Percentiles rank a stretch among this genome's conserved stretches.
Evolutionary conservation across 805 yeast species (phyloP).

Genomic region (Suhomyces faveliae): DNA sequence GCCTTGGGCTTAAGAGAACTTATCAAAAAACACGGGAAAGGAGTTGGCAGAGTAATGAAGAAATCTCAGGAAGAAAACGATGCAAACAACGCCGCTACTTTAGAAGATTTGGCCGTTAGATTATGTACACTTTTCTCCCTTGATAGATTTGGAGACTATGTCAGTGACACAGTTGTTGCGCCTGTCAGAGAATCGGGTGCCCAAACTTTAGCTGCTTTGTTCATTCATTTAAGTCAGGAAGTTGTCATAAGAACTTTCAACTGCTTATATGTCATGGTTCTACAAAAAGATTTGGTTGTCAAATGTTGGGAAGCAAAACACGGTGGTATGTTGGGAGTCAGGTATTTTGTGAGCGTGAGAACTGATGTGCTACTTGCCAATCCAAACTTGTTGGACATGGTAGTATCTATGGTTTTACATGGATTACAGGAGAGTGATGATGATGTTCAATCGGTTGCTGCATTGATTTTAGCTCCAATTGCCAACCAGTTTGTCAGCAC

Average conservation of each 20-base stretch:
- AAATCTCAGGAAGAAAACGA: constrained; percentile 62
- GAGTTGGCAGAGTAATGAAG: constrained; percentile 80
- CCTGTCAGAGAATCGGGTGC: constrained; percentile 98
- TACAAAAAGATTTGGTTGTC: constrained; percentile 58
- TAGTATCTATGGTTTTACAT: constrained; percentile 80
- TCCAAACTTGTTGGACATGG: constrained; percentile 61
- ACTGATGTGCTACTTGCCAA: constrained; percentile 68
- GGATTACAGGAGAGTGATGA: constrained; percentile 80
- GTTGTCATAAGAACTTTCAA: constrained; percentile 61
- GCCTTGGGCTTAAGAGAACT: constrained; percentile 89
- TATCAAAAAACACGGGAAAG: constrained; percentile 73
- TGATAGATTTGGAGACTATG: constrained; percentile 96
- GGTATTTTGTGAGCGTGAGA: constrained; percentile 88
- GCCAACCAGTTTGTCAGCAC: constrained; percentile 80
- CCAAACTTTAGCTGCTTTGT: constrained; percentile 85
- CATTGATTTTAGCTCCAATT: constrained; percentile 87
- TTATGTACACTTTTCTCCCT: constrained; percentile 82
- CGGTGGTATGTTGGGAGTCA: constrained; percentile 92
- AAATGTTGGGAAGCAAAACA: constrained; percentile 95
- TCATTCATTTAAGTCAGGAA: constrained; percentile 66
- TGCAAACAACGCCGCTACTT: constrained; percentile 58
- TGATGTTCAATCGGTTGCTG: constrained; percentile 96
- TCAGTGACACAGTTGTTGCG: constrained; percentile 95
- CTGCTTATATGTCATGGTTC: constrained; percentile 64
- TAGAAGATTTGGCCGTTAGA: constrained; percentile 87